Conservation (phyloP, 306 rosid genomes). For the Morella rubra region DNA sequence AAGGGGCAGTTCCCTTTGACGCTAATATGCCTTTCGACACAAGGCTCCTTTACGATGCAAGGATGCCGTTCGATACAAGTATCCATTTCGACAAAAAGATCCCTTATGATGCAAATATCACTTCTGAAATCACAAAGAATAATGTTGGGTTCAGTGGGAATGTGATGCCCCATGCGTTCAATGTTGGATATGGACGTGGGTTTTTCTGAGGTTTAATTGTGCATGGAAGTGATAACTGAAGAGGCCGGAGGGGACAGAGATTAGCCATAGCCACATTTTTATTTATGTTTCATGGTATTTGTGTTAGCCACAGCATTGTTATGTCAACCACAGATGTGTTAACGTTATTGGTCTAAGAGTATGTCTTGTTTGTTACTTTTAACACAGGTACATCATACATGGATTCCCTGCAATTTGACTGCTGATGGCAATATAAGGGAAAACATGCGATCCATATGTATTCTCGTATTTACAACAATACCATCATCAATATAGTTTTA, state of each 20-base stretch:
- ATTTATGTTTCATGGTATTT: neutral
- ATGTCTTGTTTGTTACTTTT: no score
- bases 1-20: neutral
- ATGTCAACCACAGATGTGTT: neutral
- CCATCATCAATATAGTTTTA: no score
- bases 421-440: no score
- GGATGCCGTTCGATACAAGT: neutral
- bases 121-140: neutral
- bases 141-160: slow-evolving; percentile 3
- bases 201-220: slow-evolving; percentile 21
- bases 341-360: no score
- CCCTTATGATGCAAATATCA: neutral
- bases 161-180: slow-evolving; percentile 19
- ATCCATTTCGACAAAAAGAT: neutral
- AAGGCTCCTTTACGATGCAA: neutral
- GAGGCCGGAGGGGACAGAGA: neutral
- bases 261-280: no score
- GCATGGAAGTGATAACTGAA: neutral
- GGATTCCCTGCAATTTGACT: no score
- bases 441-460: no score
- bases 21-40: neutral
- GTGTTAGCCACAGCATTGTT: neutral
- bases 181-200: slow-evolving; percentile 30
- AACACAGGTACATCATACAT: no score
- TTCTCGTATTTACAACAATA: no score